Evolutionary conservation across 257 asterid species (phyloP).

Genomic region (Penstemon newberryi): DNA sequence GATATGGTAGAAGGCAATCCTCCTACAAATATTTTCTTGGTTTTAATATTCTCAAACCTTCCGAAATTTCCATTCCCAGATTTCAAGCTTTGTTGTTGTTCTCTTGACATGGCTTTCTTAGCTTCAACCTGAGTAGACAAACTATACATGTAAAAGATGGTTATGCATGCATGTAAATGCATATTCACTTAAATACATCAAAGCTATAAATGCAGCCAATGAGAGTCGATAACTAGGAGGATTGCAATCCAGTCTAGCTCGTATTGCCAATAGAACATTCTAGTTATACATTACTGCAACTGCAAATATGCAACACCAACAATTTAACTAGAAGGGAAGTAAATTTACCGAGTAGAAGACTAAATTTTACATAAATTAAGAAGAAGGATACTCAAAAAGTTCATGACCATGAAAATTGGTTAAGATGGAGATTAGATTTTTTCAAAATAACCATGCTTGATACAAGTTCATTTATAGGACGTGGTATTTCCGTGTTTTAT

Average conservation of each 20-base stretch:
- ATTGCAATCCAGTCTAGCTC: background rate
- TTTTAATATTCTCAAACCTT: conserved; percentile 31
- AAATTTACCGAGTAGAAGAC: background rate
- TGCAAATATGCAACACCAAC: background rate
- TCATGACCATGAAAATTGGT: too few relatives aligned
- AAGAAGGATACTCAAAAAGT: too few relatives aligned
- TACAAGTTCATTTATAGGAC: too few relatives aligned
- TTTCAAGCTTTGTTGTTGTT: conserved; percentile 33
- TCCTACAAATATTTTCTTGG: conserved; percentile 50
- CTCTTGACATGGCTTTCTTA: conserved; percentile 40
- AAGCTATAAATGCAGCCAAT: background rate
- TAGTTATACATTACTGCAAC: background rate
- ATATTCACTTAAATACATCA: background rate
- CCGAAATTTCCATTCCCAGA: conserved; percentile 26
- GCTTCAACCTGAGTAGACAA: conserved; percentile 31
- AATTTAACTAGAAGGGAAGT: background rate
- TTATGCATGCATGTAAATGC: background rate
- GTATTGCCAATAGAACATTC: background rate
- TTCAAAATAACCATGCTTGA: too few relatives aligned
- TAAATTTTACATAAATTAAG: too few relatives aligned
- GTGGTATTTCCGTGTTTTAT: too few relatives aligned
- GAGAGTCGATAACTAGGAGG: background rate
- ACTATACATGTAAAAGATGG: background rate
- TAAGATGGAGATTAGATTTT: too few relatives aligned
- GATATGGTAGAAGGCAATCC: conserved; percentile 44